Conservation (phyloP, 345 rosid species). For the Cochlearia excelsa region DNA sequence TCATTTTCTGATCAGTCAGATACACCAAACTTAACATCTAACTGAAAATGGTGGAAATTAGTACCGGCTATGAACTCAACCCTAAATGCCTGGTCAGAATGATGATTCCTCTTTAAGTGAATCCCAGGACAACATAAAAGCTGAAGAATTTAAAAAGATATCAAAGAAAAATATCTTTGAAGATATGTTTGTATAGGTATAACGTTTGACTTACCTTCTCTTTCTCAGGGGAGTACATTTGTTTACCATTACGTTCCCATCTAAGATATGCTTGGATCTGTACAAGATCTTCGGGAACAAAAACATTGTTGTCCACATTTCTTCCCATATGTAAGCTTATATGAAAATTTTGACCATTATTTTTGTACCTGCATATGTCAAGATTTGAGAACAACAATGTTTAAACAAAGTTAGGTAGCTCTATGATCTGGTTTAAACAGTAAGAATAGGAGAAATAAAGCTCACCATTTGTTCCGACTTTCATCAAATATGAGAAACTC, state of each 20-base stretch:
- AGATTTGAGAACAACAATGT: constrained; percentile 23
- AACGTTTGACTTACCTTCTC: constrained; percentile 36
- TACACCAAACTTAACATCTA: constrained; percentile 5
- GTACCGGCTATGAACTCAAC: constrained; percentile 14
- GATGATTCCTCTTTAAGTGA: constrained; percentile 19
- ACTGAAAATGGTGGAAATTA: constrained; percentile 8
- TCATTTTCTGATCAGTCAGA: constrained; percentile 11
- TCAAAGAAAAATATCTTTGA: constrained; percentile 10
- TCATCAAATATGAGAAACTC: constrained; percentile 92
- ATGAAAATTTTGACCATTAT: constrained; percentile 78
- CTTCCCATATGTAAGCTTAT: constrained; percentile 57
- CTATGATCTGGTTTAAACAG: constrained; percentile 7
- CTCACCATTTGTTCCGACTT: constrained; percentile 80
- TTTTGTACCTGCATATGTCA: constrained; percentile 66
- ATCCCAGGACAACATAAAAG: constrained; percentile 19
- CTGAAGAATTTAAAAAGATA: constrained; percentile 13
- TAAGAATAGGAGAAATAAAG: constrained; percentile 22
- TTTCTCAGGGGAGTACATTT: constrained; percentile 65
- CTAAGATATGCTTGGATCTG: constrained; percentile 87
- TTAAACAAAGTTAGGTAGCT: constrained; percentile 11
- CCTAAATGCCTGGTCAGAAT: constrained; percentile 13
- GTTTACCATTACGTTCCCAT: constrained; percentile 99
- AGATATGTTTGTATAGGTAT: constrained; percentile 13
- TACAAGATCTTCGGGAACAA: constrained; percentile 94
- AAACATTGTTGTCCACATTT: constrained; percentile 41